Evolutionary conservation across 2,329 filamentous ascomycete species (phyloP), one percentile per base, ranked within the genome.

Genomic region (Colletotrichum abscissum): DNA sequence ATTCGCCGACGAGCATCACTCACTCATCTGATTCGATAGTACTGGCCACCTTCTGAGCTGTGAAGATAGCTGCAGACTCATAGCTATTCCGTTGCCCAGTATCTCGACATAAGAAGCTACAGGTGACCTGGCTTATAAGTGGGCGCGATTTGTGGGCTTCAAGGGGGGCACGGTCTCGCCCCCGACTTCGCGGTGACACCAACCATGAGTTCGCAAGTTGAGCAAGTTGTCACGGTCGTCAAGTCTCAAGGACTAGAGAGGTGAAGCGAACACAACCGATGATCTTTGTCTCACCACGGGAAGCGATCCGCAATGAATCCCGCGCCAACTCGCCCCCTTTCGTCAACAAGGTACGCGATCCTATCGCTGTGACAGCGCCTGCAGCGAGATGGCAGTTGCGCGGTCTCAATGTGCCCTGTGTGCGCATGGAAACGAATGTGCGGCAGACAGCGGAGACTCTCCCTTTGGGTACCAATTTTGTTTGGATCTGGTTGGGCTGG

Each of bases 251-350:
- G 16, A 42, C 38, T 42, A 16, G 38, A 42, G 16, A 19, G 38
- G 7, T 16, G 33, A 28, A 14, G 28, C 46, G 16, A 60, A 55
- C 56, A 70, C 46, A 52, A 24, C 60, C 38, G 49, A 59, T 66
- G 49, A 42, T 66, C 56, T 65, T 24, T 71, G 67, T 73, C 62
- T 62, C 49, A 54, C 71, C 56, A n/a, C 71, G 67, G 71, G 67
- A 62, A 66, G 46, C 69, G 66, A 69, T 72, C 69, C 66, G 38
- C 56, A 56, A 8, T 8, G 35, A 49, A 12, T 63, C 52, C 52
- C 57, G 58, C 24, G 67, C 60, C 66, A 28, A 14, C 22, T 28
- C 59, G 26, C 46, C 54, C 38, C 55, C 26, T 58, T 56, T 56
- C 42, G 26, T 46, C 30, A 65, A 54, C 28, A 66, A 33, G 63